Percentiles rank a stretch among this genome's conserved stretches.
Conservation (phyloP, 805 yeast genomes). For the Schwanniomyces sp. region DNA sequence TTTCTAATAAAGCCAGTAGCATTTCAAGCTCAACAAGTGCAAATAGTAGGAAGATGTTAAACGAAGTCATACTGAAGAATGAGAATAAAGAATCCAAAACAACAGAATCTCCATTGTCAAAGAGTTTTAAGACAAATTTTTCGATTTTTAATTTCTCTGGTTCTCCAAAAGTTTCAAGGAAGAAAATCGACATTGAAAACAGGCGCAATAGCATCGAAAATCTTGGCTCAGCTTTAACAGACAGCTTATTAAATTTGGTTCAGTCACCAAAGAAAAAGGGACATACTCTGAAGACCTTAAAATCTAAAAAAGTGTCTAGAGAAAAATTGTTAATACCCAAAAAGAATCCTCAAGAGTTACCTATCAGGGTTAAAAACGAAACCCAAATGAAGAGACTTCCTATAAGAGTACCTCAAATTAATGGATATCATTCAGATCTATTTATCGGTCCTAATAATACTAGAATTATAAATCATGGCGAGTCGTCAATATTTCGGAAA, state of each 20-base stretch:
- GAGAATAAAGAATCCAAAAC: slow-evolving; percentile 1
- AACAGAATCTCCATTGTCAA: slow-evolving; percentile 3
- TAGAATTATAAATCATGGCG: slow-evolving; percentile 43
- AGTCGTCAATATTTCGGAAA: slow-evolving; percentile 32
- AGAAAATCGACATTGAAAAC: not conserved
- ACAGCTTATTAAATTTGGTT: slow-evolving; percentile 26
- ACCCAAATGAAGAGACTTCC: slow-evolving; percentile 32
- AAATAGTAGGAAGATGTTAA: slow-evolving; percentile 14
- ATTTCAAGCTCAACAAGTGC: slow-evolving; percentile 4
- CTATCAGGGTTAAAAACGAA: slow-evolving; percentile 29
- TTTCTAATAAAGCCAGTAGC: slow-evolving; percentile 12
- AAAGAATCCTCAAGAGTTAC: slow-evolving; percentile 8
- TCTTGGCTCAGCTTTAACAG: slow-evolving; percentile 28
- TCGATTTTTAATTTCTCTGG: slow-evolving; percentile 14
- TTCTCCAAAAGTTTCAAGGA: slow-evolving; percentile 12
- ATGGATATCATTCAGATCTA: slow-evolving; percentile 42
- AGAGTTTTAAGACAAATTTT: slow-evolving; percentile 11
- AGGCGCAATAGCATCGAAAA: slow-evolving; percentile 19
- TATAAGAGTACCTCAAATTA: slow-evolving; percentile 16
- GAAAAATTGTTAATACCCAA: slow-evolving; percentile 11
- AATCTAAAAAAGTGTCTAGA: slow-evolving; percentile 8
- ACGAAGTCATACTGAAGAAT: slow-evolving; percentile 15
- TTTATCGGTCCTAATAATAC: slow-evolving; percentile 44
- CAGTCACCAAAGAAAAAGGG: slow-evolving; percentile 5
- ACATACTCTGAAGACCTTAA: not conserved